These are phyloP conservation scores for Coemansia biformis DNA, from an alignment of 192 early-diverging fungal species.

Conservation along the genomic window DNA sequence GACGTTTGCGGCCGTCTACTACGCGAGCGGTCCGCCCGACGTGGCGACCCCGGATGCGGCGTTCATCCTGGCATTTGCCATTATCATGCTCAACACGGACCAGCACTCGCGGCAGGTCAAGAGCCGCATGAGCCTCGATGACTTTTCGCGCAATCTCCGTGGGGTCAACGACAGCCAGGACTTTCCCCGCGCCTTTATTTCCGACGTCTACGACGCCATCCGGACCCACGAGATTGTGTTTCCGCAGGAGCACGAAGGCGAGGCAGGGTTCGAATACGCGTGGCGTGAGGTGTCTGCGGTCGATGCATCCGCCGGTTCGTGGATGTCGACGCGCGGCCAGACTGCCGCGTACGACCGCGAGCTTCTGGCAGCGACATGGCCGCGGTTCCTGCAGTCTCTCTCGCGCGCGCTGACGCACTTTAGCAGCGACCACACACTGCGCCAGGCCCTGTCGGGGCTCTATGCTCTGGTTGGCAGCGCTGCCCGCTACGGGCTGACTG, in stretches of 20 bases:
- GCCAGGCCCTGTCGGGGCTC: conserved; percentile 20
- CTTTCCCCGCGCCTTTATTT: conserved; percentile 77
- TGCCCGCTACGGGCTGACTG: conserved; percentile 62
- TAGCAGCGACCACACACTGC: conserved; percentile 21
- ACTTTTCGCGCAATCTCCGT: conserved; percentile 83
- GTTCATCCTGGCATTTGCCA: conserved; percentile 84
- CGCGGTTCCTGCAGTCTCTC: conserved; percentile 60
- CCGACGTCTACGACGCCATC: conserved; percentile 84
- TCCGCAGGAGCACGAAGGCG: conserved; percentile 95
- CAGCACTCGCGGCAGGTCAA: conserved; percentile 92
- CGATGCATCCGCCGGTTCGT: conserved; percentile 55
- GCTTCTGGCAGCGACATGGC: conserved; percentile 72
- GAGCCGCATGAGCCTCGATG: conserved; percentile 81
- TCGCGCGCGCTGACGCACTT: conserved; percentile 16
- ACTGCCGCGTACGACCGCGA: conserved; percentile 67
- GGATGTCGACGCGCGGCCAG: conserved; percentile 54
- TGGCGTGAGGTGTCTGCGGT: conserved; percentile 66
- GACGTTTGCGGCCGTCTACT: conserved; percentile 81
- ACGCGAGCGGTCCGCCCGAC: conserved; percentile 54
- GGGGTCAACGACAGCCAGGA: conserved; percentile 83
- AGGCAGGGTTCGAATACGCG: conserved; percentile 87
- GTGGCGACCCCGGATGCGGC: conserved; percentile 77
- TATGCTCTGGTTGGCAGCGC: conserved; percentile 37
- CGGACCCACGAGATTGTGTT: conserved; percentile 87
- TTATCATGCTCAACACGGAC: conserved; percentile 99